Evolutionary conservation across 768 basidiomycete species (phyloP).

Genomic region (Hemileccinum rubropunctum): DNA sequence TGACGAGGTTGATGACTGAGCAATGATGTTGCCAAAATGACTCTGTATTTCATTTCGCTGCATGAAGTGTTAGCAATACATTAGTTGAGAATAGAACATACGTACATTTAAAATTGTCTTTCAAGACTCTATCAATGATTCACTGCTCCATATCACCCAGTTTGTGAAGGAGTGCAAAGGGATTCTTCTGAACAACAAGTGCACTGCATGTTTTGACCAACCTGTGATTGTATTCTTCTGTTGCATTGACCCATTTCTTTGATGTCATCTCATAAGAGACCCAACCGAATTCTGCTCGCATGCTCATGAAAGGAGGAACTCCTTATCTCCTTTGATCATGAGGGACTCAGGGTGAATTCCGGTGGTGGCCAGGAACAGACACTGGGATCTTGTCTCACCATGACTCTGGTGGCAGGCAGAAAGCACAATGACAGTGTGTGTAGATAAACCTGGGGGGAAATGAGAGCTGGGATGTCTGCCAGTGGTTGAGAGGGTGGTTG

Average conservation of each 20-base stretch:
- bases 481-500: too few relatives aligned
- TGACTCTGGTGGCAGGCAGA: too few relatives aligned
- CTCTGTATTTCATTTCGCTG: neutral
- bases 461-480: too few relatives aligned
- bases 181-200: neutral
- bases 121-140: constrained; percentile 5
- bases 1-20: too few relatives aligned
- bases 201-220: neutral
- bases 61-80: neutral
- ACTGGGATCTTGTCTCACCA: neutral
- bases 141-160: neutral
- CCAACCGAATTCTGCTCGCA: neutral
- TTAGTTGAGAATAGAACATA: too few relatives aligned
- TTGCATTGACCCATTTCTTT: neutral
- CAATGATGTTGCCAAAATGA: too few relatives aligned
- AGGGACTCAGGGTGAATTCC: neutral
- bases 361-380: neutral
- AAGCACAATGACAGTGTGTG: too few relatives aligned
- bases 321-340: neutral
- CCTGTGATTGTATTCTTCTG: neutral
- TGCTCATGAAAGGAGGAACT: constrained; percentile 1
- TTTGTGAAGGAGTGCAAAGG: neutral
- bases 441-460: too few relatives aligned
- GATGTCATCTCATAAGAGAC: neutral
- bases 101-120: constrained; percentile 14